phyloP scores from a whole-genome alignment of 306 rosid genomes.

The Cotoneaster glaucophyllus region DNA sequence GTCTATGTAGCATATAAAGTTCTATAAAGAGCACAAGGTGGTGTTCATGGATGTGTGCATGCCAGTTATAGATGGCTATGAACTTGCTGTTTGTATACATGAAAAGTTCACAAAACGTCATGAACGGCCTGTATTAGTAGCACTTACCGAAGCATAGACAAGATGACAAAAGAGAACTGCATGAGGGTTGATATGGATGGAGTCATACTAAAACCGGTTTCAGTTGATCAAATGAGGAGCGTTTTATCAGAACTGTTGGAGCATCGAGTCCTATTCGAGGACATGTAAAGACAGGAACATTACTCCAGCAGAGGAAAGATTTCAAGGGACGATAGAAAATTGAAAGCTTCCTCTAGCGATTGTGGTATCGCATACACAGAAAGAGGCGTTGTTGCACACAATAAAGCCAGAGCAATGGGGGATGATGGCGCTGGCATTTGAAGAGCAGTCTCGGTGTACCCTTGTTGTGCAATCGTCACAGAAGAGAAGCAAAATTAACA shows the following conservation, averaged over 20 bases:
- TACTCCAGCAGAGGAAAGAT: background rate
- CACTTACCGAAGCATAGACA: conserved; percentile 69
- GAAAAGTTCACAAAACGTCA: conserved; percentile 61
- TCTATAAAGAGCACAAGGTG: conserved; percentile 46
- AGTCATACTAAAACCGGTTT: conserved; percentile 70
- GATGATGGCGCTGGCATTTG: background rate
- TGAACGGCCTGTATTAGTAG: conserved; percentile 68
- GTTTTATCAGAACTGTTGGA: conserved; percentile 66
- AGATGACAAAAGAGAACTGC: conserved; percentile 69
- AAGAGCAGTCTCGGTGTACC: too few relatives aligned
- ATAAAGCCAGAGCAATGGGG: conserved; percentile 18
- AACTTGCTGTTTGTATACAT: conserved; percentile 47
- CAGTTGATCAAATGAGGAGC: conserved; percentile 83
- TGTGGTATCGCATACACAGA: conserved; percentile 27
- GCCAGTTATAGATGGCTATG: conserved; percentile 58
- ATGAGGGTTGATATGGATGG: conserved; percentile 78
- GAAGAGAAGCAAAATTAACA: background rate
- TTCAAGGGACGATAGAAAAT: background rate
- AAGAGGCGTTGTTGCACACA: conserved; percentile 7
- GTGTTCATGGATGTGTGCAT: conserved; percentile 72
- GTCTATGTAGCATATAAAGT: background rate
- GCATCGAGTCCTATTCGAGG: conserved; percentile 58
- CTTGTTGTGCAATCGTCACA: too few relatives aligned
- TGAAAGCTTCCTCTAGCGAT: background rate
- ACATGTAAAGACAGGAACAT: conserved; percentile 29